phyloP scores from a whole-genome alignment of 108 stramenopile species.

The Mayamaea pseudoterrestris region DNA sequence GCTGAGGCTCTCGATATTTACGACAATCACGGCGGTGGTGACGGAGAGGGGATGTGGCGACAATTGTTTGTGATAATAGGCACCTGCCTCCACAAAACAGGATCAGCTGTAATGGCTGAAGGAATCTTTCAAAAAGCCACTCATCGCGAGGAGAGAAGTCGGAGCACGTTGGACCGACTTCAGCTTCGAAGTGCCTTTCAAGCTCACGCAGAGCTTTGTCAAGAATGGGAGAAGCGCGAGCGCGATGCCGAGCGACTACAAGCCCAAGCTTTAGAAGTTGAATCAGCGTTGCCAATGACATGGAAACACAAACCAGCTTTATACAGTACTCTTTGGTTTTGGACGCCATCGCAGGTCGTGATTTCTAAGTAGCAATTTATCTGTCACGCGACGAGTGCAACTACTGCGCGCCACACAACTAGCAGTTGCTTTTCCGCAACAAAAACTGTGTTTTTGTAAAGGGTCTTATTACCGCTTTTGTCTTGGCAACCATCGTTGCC shows the following conservation, averaged over 20 bases:
- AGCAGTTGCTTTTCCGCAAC: too few species aligned
- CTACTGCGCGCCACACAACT: too few species aligned
- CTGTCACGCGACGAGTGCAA: too few species aligned
- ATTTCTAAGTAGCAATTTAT: too few species aligned
- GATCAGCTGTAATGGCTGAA: constrained; percentile 70
- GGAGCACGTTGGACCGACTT: not conserved
- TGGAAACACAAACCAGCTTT: constrained; percentile 20
- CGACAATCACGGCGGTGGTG: constrained; percentile 15
- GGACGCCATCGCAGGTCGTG: constrained; percentile 21
- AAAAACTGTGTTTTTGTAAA: too few species aligned
- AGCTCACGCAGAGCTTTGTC: constrained; percentile 48
- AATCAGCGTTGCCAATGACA: constrained; percentile 21
- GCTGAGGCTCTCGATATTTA: constrained; percentile 40
- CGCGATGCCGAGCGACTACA: constrained; percentile 43
- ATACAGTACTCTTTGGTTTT: constrained; percentile 35
- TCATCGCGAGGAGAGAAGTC: constrained; percentile 13
- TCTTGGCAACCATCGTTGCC: too few species aligned
- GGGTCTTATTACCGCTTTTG: too few species aligned
- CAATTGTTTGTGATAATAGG: constrained; percentile 50
- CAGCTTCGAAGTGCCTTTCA: constrained; percentile 38
- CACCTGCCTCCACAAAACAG: constrained; percentile 52
- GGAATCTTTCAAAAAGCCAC: constrained; percentile 70
- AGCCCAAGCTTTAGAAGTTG: constrained; percentile 27
- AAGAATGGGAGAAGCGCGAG: constrained; percentile 63
- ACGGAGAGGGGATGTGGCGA: constrained; percentile 17